Conservation (phyloP, 139 green algal genomes). For the Chlamydomonas incerta region DNA sequence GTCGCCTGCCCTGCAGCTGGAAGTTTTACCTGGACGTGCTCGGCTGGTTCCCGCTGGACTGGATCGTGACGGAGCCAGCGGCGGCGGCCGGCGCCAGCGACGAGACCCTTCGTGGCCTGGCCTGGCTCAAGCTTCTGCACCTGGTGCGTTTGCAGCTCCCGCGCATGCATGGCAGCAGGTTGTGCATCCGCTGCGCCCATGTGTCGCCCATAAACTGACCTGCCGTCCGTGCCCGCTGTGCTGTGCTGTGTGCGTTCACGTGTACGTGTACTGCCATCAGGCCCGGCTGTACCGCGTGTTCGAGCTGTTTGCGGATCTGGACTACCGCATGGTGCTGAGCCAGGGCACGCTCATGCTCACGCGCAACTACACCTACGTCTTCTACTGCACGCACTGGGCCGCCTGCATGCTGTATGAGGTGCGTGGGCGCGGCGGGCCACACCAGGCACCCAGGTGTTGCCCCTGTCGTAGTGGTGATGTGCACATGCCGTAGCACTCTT, state of each 20-base stretch:
- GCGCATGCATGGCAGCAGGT: no score
- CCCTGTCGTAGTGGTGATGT: no score
- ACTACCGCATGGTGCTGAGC: slow-evolving; percentile 35
- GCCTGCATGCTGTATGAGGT: not conserved
- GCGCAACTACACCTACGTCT: slow-evolving; percentile 40
- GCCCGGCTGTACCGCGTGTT: slow-evolving; percentile 54
- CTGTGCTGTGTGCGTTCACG: slow-evolving; percentile 32
- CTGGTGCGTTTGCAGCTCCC: not conserved
- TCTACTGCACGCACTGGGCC: slow-evolving; percentile 14
- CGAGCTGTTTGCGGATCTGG: slow-evolving; percentile 48
- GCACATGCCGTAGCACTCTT: no score
- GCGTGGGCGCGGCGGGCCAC: no score
- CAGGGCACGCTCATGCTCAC: slow-evolving; percentile 28
- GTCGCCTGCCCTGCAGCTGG: not conserved
- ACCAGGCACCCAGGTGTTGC: no score
- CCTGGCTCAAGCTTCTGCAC: not conserved
- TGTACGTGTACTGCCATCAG: slow-evolving; percentile 39
- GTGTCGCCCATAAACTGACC: slow-evolving; percentile 41
- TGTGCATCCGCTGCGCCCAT: not conserved
- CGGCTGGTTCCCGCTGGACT: not conserved
- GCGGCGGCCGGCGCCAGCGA: no score
- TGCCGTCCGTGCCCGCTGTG: slow-evolving; percentile 31
- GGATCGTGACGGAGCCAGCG: not conserved
- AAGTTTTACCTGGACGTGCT: slow-evolving; percentile 28
- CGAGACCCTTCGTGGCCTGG: not conserved